Evolutionary conservation across 2,329 filamentous ascomycete genomes (phyloP).

Genomic region (Fonsecaea erecta): DNA sequence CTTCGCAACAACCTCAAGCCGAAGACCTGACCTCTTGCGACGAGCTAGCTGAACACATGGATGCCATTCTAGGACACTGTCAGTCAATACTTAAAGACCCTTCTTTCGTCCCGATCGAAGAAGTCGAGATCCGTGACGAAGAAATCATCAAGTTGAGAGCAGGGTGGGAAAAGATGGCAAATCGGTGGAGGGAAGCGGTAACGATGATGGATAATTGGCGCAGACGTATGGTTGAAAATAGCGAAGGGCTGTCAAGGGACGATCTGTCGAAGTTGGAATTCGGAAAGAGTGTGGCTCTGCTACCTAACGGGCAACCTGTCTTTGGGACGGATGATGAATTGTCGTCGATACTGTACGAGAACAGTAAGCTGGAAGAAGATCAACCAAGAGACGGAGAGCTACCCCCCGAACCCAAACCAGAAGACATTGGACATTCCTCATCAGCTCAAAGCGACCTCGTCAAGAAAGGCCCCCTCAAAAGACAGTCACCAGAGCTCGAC

Average conservation of each 20-base stretch:
- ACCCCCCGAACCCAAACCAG: slow-evolving; percentile 1
- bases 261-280: slow-evolving; percentile 51
- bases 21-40: slow-evolving; percentile 65
- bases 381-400: neutral
- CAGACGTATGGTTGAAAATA: slow-evolving; percentile 66
- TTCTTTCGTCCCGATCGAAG: slow-evolving; percentile 92
- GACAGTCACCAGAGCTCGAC: neutral
- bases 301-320: slow-evolving; percentile 42
- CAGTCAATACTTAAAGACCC: slow-evolving; percentile 87
- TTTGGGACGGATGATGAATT: slow-evolving; percentile 38
- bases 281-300: slow-evolving; percentile 39
- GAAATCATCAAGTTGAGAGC: slow-evolving; percentile 82
- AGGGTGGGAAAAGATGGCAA: slow-evolving; percentile 93
- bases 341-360: slow-evolving; percentile 27
- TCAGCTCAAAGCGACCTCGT: slow-evolving; percentile 6
- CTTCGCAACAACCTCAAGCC: neutral
- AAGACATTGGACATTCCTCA: neutral
- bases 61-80: slow-evolving; percentile 78
- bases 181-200: slow-evolving; percentile 85
- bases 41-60: slow-evolving; percentile 72
- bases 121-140: slow-evolving; percentile 88
- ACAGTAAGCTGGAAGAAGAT: slow-evolving; percentile 25
- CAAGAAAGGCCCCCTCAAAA: neutral
- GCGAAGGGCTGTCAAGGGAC: slow-evolving; percentile 48
- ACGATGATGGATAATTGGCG: slow-evolving; percentile 92